A percentile compares a stretch with the other conserved stretches of the same genome.
These are phyloP conservation scores for Boechera divaricarpa DNA, from an alignment of 345 rosid species.

Conservation along the genomic window DNA sequence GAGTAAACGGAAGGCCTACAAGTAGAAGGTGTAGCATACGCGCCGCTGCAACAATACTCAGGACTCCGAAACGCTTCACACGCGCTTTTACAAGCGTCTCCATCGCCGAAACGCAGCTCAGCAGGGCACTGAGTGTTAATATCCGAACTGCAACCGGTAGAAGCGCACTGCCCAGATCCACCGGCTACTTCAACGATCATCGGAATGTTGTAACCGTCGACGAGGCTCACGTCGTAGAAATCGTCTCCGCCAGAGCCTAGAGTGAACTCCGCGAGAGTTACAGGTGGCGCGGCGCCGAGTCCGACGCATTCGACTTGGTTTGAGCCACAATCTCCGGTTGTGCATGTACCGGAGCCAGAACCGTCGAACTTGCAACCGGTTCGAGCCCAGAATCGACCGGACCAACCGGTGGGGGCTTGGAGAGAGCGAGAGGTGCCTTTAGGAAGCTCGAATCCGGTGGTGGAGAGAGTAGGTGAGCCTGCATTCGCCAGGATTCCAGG, in stretches of 20 bases:
- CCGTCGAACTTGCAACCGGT: conserved; percentile 70
- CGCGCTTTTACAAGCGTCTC: conserved; percentile 90
- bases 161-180: conserved; percentile 76
- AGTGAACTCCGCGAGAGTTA: conserved; percentile 86
- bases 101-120: conserved; percentile 70
- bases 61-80: conserved; percentile 91
- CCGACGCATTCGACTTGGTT: conserved; percentile 72
- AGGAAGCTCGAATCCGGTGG: conserved; percentile 68
- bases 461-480: conserved; percentile 65
- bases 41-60: conserved; percentile 97
- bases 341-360: conserved; percentile 64
- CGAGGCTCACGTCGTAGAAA: conserved; percentile 94
- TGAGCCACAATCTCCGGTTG: conserved; percentile 79
- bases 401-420: conserved; percentile 81
- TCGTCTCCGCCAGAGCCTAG: conserved; percentile 81
- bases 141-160: conserved; percentile 81
- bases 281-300: conserved; percentile 82
- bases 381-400: conserved; percentile 83
- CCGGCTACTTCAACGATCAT: conserved; percentile 78
- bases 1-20: conserved; percentile 92
- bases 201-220: conserved; percentile 92
- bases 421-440: conserved; percentile 62
- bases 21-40: conserved; percentile 79
- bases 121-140: conserved; percentile 80
- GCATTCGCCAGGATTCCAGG: conserved; percentile 78